Evolutionary conservation across 306 rosid genomes (phyloP).

Genomic region (Chamaecrista fasciculata): DNA sequence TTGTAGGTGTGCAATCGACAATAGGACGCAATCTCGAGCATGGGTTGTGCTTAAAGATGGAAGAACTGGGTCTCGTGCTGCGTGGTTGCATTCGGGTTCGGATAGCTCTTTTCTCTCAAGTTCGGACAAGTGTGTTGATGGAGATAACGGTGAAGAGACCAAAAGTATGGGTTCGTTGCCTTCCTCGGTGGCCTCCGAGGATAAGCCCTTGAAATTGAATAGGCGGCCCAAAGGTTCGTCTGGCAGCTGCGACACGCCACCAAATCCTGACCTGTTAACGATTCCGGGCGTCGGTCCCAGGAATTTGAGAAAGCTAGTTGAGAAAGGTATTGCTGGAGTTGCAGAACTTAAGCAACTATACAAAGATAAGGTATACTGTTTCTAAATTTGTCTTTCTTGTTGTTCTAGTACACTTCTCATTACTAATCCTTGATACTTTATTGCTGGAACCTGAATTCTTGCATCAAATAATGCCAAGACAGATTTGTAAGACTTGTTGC

Average conservation of each 20-base stretch:
- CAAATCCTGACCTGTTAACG: constrained; percentile 84
- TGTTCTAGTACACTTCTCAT: not conserved
- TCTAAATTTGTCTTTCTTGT: not conserved
- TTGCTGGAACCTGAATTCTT: not conserved
- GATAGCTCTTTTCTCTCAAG: constrained; percentile 33
- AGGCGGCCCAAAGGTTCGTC: constrained; percentile 56
- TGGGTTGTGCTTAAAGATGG: constrained; percentile 46
- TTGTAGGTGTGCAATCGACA: constrained; percentile 35
- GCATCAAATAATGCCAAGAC: not conserved
- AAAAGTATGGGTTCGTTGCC: not conserved
- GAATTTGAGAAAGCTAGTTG: constrained; percentile 77
- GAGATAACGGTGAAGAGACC: constrained; percentile 16
- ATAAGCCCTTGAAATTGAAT: constrained; percentile 38
- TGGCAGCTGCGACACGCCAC: constrained; percentile 30
- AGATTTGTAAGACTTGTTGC: not conserved
- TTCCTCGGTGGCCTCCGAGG: constrained; percentile 7
- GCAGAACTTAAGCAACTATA: constrained; percentile 85
- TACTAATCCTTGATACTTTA: not conserved
- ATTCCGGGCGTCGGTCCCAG: constrained; percentile 96
- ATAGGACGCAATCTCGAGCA: constrained; percentile 33
- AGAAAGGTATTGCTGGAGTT: constrained; percentile 84
- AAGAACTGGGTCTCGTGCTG: constrained; percentile 30
- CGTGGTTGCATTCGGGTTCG: constrained; percentile 32
- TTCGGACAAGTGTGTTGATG: constrained; percentile 20
- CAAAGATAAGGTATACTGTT: constrained; percentile 69